phyloP scores from a whole-genome alignment of 2,329 filamentous ascomycete genomes.

The Fusarium coffeatum region DNA sequence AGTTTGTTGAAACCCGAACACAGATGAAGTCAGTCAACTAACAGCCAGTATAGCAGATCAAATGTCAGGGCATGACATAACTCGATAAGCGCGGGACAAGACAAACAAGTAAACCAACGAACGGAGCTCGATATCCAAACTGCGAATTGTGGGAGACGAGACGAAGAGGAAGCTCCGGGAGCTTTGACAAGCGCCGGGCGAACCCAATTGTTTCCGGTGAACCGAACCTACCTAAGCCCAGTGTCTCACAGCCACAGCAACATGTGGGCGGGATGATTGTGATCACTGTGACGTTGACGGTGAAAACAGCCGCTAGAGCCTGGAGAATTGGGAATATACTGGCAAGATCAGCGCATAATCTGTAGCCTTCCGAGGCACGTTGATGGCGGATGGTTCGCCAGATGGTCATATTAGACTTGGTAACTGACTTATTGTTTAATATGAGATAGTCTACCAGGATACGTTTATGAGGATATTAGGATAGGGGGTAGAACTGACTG shows the following conservation, averaged over 20 bases:
- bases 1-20: constrained; percentile 5
- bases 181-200: not conserved
- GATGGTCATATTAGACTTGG: constrained; percentile 6
- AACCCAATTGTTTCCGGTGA: constrained; percentile 26
- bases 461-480: constrained; percentile 9
- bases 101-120: not conserved
- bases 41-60: not conserved
- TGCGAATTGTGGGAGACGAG: not conserved
- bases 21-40: not conserved
- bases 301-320: constrained; percentile 37
- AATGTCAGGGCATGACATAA: not conserved
- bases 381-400: constrained; percentile 16
- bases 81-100: not conserved
- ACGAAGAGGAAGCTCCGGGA: not conserved
- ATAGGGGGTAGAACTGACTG: constrained; percentile 4
- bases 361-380: constrained; percentile 15
- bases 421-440: constrained; percentile 9
- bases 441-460: constrained; percentile 6
- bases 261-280: constrained; percentile 34
- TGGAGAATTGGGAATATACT: constrained; percentile 21
- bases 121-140: not conserved
- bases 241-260: constrained; percentile 41
- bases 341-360: constrained; percentile 31
- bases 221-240: constrained; percentile 26
- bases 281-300: constrained; percentile 43